Evolutionary conservation across 768 basidiomycete species (phyloP), one percentile per base, ranked within the genome.

Genomic region (Termitomyces sp.): DNA sequence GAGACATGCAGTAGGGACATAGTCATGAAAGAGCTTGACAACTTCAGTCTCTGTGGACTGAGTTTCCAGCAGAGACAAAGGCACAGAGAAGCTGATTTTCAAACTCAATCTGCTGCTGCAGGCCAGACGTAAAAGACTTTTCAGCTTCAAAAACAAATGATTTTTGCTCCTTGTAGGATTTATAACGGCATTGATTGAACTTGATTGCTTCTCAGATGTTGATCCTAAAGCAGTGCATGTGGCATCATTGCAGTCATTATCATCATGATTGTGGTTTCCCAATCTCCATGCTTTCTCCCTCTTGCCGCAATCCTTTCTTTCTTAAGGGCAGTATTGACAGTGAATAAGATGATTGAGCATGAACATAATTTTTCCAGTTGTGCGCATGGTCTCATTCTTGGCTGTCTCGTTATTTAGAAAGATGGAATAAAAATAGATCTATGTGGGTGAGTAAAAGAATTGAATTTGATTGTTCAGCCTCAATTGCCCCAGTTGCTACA

Each of bases 31-130:
- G 4, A 60, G 59, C 32, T 56, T 60, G 22, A 37, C n/a, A 3
- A 60, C 59, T 51, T 59, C 59, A n/a, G 59, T 48, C n/a, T 60
- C 55, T 46, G 36, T 43, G n/a, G n/a, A 59, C 36, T 16, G 55
- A 49, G 37, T 56, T 49, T 52, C 55, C 31, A 20, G 59, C 55
- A 10, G 48, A 60, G 14, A 60, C 32, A 27, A 48, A 60, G 14
- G 55, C 59, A 42, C n/a, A 24, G 8, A 59, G 54, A 44, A 59
- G 41, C 54, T 59, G 59, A 51, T 59, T 36, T 27, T 60, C 48
- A 52, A 60, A 56, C 1, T 12, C 29, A 27, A 51, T 44, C 49
- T 56, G 59, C n/a, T 43, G 39, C 34, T 55, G 20, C 10, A 24
- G 24, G 5, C 50, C 24, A 41, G 39, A 52, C 6, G 54, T 34